Evolutionary conservation across 306 rosid genomes (phyloP).

Genomic region (Acacia confusa): DNA sequence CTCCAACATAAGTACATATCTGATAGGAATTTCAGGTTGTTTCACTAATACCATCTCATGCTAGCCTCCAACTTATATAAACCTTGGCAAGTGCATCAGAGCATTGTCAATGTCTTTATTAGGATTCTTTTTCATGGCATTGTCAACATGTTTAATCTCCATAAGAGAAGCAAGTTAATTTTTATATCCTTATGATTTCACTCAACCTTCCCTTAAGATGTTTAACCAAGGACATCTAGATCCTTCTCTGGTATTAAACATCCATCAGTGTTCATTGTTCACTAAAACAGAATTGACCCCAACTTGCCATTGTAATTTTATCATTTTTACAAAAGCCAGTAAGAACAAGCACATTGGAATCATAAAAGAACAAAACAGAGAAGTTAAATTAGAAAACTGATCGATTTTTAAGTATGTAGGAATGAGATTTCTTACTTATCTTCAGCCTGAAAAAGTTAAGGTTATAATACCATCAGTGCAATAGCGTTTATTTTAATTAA

Average conservation of each 20-base stretch:
- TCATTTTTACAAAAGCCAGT: neutral
- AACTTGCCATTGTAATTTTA: neutral
- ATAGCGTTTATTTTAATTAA: neutral
- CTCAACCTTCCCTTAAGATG: neutral
- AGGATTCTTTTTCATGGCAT: neutral
- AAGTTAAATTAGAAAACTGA: conserved; percentile 3
- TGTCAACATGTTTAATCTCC: neutral
- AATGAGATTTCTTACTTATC: neutral
- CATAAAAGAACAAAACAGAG: neutral
- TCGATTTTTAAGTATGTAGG: neutral
- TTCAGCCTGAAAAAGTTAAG: neutral
- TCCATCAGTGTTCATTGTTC: neutral
- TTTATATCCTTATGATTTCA: neutral
- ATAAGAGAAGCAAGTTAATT: neutral
- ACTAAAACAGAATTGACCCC: neutral
- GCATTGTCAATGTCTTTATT: neutral
- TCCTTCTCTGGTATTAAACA: neutral
- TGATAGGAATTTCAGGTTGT: neutral
- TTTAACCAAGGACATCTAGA: neutral
- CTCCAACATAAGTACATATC: neutral
- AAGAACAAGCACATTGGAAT: neutral
- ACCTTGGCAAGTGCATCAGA: neutral
- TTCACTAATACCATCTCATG: neutral
- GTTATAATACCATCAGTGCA: conserved; percentile 31
- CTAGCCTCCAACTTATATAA: neutral